phyloP scores from a whole-genome alignment of 2,329 filamentous ascomycete genomes.

The Pochonia chlamydosporia region DNA sequence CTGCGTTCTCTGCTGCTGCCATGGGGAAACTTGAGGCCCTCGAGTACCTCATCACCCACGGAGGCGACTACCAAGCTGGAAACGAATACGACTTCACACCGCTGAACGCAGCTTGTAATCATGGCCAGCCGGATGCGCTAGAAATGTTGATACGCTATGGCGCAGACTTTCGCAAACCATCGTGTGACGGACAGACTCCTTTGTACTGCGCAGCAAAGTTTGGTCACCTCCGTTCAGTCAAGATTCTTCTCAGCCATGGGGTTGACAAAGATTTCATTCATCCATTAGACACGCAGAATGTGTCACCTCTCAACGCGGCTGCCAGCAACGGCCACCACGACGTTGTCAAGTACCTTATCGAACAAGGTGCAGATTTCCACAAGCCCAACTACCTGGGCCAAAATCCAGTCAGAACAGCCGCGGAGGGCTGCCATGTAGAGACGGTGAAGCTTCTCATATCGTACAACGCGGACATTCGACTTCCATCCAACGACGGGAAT shows the following conservation, averaged over 20 bases:
- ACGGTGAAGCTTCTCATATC: no score
- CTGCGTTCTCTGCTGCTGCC: conserved; percentile 1
- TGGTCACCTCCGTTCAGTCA: neutral
- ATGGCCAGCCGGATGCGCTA: neutral
- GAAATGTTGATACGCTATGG: neutral
- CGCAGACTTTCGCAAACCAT: neutral
- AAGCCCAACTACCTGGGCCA: no score
- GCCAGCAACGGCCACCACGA: neutral
- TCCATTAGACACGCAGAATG: neutral
- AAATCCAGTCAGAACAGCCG: no score
- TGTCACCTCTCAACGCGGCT: neutral
- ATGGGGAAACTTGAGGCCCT: conserved; percentile 1
- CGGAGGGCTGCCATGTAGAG: no score
- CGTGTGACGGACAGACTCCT: neutral
- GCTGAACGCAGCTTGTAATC: conserved; percentile 2
- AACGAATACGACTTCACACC: conserved; percentile 2
- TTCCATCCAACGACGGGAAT: no score
- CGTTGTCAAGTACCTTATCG: neutral
- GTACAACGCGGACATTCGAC: no score
- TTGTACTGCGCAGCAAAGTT: neutral
- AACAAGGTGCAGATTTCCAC: no score
- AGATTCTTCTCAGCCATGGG: neutral
- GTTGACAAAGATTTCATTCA: neutral
- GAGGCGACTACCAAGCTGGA: neutral
- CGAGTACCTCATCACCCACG: conserved; percentile 1